Evolutionary conservation across 1,284 basidiomycete genomes (phyloP), one percentile per base, ranked within the genome.

Genomic region (Cerioporus squamosus): DNA sequence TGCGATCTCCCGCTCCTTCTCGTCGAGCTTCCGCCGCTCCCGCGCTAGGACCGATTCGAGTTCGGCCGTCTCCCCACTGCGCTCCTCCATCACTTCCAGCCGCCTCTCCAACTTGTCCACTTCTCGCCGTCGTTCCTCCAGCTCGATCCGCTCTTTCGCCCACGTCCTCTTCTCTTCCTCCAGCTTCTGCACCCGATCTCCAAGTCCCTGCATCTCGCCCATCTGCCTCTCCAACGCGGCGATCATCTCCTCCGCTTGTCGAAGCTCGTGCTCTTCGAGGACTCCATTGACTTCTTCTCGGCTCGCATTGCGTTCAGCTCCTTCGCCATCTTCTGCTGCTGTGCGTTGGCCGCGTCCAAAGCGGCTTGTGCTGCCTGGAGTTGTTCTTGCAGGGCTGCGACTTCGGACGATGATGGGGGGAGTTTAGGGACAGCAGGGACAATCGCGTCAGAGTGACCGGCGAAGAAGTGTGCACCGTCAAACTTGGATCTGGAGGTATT

Each of bases 381-480:
- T 68, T 83, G 86, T 56, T 82, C 71, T 42, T 72, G 70, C n/a
- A 72, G 51, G 15, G 66, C 65, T 10, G 61, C 55, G 4, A 86
- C 40, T 40, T 84, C 74, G 26, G 59, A 53, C 3, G 63, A 51
- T 12, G 65, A 78, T 61, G 55, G 75, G 62, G 66, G 77, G 65
- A 66, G 65, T 44, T 70, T 73, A 4, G 75, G 75, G 12, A 42
- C 17, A 5, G 59, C 73, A 0, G 87, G 87, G 0, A 86, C 75
- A 17, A 89, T 73, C 4, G 88, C 80, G 48, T 85, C 80, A 4
- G 81, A 84, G 63, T 93, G 90, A 0, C 91, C 91, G 0, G 91
- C 90, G 64, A 92, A 92, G 48, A 93, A 78, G 74, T 93, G 91
- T 1, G 86, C 85, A n/a, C 90, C 90, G 53, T 91, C 89, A 66